Evolutionary conservation across 2,329 filamentous ascomycete species (phyloP).

Genomic region (Stachybotrys echinatus): DNA sequence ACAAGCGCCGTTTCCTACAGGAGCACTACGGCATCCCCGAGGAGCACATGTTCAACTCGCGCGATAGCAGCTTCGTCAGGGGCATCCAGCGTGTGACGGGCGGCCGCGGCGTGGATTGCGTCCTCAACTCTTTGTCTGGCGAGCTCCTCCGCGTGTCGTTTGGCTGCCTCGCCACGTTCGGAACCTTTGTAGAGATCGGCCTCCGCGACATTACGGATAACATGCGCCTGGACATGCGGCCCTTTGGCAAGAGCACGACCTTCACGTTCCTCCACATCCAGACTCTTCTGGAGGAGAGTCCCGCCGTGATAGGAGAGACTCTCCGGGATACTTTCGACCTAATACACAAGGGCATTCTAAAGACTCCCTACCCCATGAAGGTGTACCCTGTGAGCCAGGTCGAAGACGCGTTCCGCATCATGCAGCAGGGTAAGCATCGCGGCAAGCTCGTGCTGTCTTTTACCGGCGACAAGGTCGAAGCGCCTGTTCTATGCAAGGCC

Average conservation of each 20-base stretch:
- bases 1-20: constrained; percentile 20
- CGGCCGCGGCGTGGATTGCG: constrained; percentile 23
- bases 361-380: neutral
- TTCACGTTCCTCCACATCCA: neutral
- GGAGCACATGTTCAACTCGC: constrained; percentile 26
- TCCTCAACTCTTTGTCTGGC: constrained; percentile 23
- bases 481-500: neutral
- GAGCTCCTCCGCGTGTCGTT: constrained; percentile 21
- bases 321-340: neutral
- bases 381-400: neutral
- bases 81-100: constrained; percentile 17
- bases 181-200: constrained; percentile 28
- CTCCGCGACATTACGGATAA: constrained; percentile 25
- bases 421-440: neutral
- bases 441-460: neutral
- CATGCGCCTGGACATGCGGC: constrained; percentile 27
- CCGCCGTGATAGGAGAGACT: constrained; percentile 3
- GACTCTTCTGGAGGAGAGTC: constrained; percentile 7
- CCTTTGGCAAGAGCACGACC: constrained; percentile 23
- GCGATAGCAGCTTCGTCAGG: constrained; percentile 20
- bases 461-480: neutral
- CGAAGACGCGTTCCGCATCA: neutral
- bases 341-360: neutral
- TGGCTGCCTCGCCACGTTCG: constrained; percentile 24
- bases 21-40: constrained; percentile 20